Conservation (phyloP, 2,329 filamentous ascomycete species). For the Aspergillus pseudonomiae region DNA sequence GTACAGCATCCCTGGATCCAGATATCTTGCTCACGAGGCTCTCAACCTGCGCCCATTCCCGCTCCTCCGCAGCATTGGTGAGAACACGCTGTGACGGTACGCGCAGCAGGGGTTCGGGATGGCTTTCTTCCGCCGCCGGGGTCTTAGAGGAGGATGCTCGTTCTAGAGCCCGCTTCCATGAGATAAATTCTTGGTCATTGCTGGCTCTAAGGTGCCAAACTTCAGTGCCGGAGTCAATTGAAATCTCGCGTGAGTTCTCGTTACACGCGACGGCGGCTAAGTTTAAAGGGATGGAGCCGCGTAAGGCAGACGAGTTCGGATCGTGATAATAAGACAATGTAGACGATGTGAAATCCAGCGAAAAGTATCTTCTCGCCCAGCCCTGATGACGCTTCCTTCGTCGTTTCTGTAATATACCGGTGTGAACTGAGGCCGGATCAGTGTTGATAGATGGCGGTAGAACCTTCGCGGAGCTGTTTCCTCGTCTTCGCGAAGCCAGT, state of each 20-base stretch:
- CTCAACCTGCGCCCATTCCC: conserved; percentile 87
- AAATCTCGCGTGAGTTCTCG: conserved; percentile 85
- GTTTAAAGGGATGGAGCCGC: conserved; percentile 89
- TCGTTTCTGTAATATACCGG: conserved; percentile 84
- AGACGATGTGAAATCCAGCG: conserved; percentile 88
- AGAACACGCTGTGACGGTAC: conserved; percentile 34
- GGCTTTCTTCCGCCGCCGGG: conserved; percentile 33
- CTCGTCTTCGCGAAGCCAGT: conserved; percentile 34
- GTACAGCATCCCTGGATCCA: conserved; percentile 84
- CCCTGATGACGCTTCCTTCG: conserved; percentile 92
- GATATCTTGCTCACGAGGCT: conserved; percentile 81
- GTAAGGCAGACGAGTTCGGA: conserved; percentile 85
- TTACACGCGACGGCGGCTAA: conserved; percentile 89
- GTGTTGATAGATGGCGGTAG: conserved; percentile 30
- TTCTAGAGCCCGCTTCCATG: conserved; percentile 86
- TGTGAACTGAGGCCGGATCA: conserved; percentile 65
- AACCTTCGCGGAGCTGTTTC: conserved; percentile 30
- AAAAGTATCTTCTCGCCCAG: conserved; percentile 92
- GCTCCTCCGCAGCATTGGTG: conserved; percentile 63
- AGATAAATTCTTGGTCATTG: conserved; percentile 80
- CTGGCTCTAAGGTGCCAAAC: conserved; percentile 90
- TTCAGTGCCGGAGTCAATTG: conserved; percentile 94
- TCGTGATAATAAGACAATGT: conserved; percentile 97
- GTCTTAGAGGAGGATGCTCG: conserved; percentile 75
- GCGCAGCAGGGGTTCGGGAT: conserved; percentile 33